phyloP scores from a whole-genome alignment of 176 grass and related monocot genomes.

The Otatea glauca region DNA sequence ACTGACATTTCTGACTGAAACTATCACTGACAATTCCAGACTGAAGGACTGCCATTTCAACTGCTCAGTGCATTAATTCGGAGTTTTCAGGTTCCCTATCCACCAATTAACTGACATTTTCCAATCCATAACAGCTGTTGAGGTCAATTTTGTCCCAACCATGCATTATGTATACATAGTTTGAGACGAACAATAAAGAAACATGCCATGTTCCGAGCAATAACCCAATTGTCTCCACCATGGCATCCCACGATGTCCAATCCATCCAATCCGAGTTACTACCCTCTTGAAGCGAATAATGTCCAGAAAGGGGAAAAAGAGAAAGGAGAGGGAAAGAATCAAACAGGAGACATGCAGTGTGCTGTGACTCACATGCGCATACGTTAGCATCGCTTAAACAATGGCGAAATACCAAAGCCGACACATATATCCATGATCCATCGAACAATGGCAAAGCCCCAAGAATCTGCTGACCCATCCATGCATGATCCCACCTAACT shows the following conservation, averaged over 20 bases:
- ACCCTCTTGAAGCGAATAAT: conserved; percentile 28
- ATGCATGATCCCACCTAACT: conserved; percentile 32
- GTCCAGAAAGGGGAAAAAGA: not conserved
- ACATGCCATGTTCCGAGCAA: conserved; percentile 57
- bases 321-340: not conserved
- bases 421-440: conserved; percentile 37
- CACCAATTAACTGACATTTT: not conserved
- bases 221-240: conserved; percentile 35
- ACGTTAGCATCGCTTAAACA: conserved; percentile 43
- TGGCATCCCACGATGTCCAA: conserved; percentile 35
- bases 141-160: conserved; percentile 21
- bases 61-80: not conserved
- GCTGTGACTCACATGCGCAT: conserved; percentile 61
- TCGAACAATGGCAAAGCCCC: conserved; percentile 45
- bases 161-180: not conserved
- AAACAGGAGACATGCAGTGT: conserved; percentile 38
- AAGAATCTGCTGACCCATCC: conserved; percentile 22
- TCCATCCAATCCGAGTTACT: conserved; percentile 26
- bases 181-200: conserved; percentile 12
- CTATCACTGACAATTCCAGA: conserved; percentile 38
- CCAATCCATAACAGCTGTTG: not conserved
- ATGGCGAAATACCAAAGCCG: conserved; percentile 34
- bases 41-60: conserved; percentile 19
- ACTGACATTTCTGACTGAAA: conserved; percentile 27
- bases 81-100: not conserved